Conservation (phyloP, 768 basidiomycete species). For the Cystofilobasidium bisporidii region DNA sequence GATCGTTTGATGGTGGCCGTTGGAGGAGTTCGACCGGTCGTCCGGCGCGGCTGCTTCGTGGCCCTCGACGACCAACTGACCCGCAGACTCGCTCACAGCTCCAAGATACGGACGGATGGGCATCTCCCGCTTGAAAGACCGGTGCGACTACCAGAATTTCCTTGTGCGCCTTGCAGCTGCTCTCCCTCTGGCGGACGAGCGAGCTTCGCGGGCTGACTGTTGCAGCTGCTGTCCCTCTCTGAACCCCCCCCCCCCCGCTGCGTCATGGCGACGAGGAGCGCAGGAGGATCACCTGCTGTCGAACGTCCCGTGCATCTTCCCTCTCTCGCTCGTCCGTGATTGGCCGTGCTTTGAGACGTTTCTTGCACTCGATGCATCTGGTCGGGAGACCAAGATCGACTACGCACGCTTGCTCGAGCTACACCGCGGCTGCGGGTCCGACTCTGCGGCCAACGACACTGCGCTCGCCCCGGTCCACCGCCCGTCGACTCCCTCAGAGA, state of each 20-base stretch:
- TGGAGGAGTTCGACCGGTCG: background rate
- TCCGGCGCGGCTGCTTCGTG: background rate
- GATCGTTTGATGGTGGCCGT: background rate
- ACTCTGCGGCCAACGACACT: background rate
- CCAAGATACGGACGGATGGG: background rate
- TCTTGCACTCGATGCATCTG: background rate
- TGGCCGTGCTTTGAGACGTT: slow-evolving; percentile 29
- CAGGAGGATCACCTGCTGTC: slow-evolving; percentile 33
- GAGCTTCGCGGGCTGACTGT: too few species aligned
- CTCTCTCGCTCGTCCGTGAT: slow-evolving; percentile 19
- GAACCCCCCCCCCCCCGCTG: too few species aligned
- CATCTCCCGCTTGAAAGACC: background rate
- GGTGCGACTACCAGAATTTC: slow-evolving; percentile 7
- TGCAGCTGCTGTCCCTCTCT: background rate
- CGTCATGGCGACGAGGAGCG: too few species aligned
- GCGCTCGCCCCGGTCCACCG: slow-evolving; percentile 14
- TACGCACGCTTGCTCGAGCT: slow-evolving; percentile 1
- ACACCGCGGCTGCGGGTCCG: background rate
- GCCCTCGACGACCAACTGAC: background rate
- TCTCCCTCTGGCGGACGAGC: too few species aligned
- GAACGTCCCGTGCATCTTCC: slow-evolving; percentile 33
- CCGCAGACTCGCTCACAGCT: background rate
- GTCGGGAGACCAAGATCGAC: background rate
- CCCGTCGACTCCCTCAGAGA: background rate
- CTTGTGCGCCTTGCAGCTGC: too few species aligned